phyloP scores from a whole-genome alignment of 352 stramenopile species.

The Pythium phragmiticola region DNA sequence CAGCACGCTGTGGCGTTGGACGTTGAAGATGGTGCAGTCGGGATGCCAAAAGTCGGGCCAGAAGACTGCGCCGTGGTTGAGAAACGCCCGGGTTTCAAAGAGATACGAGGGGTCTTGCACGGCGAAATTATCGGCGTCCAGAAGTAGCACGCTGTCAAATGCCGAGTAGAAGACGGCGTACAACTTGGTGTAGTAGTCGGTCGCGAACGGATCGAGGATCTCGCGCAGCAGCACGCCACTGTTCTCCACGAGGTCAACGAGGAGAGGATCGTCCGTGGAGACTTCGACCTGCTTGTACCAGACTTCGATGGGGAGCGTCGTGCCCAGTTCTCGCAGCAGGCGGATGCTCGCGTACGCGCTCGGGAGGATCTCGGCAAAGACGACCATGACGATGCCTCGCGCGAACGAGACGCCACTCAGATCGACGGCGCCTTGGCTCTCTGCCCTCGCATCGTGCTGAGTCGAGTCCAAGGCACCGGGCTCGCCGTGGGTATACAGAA shows the following conservation, averaged over 20 bases:
- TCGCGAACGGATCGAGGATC: constrained; percentile 36
- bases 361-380: neutral
- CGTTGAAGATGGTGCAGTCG: constrained; percentile 72
- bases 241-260: constrained; percentile 35
- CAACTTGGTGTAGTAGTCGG: constrained; percentile 68
- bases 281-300: constrained; percentile 61
- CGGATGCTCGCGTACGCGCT: constrained; percentile 59
- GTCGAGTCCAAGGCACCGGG: constrained; percentile 1
- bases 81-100: constrained; percentile 54
- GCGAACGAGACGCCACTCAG: constrained; percentile 24
- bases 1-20: constrained; percentile 58
- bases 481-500: constrained; percentile 4
- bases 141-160: constrained; percentile 70
- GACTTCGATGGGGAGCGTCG: constrained; percentile 58
- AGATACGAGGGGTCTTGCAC: constrained; percentile 63
- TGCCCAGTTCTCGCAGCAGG: constrained; percentile 41
- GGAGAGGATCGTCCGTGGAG: constrained; percentile 38
- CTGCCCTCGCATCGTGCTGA: constrained; percentile 20
- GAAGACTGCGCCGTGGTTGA: constrained; percentile 54
- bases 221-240: constrained; percentile 33
- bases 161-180: constrained; percentile 73
- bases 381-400: constrained; percentile 34
- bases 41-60: constrained; percentile 80
- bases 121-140: constrained; percentile 79
- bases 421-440: constrained; percentile 20